These are phyloP conservation scores for Endothia cerciana DNA, from an alignment of 2,329 filamentous ascomycete species.

Conservation along the genomic window DNA sequence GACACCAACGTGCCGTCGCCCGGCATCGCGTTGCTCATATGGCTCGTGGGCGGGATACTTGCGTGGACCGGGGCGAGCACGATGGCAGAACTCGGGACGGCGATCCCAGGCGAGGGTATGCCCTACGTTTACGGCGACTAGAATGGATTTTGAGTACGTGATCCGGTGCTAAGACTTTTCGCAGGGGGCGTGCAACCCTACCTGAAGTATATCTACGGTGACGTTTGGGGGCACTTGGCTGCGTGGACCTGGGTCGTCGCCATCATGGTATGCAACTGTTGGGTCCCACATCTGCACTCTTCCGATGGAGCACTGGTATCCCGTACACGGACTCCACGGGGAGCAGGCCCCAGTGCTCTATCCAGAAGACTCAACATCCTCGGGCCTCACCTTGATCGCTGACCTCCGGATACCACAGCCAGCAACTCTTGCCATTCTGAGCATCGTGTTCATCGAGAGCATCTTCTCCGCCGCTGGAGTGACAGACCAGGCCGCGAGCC, in stretches of 20 bases:
- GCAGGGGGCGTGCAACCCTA: conserved; percentile 65
- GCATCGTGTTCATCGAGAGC: conserved; percentile 66
- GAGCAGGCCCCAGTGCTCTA: background rate
- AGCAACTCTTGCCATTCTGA: conserved; percentile 65
- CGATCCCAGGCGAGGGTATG: conserved; percentile 62
- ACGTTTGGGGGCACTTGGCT: conserved; percentile 63
- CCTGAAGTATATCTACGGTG: conserved; percentile 63
- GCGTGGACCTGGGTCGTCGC: conserved; percentile 69
- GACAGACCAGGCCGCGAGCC: conserved; percentile 46
- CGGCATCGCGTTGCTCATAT: conserved; percentile 59
- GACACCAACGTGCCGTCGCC: conserved; percentile 67
- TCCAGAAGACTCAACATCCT: background rate
- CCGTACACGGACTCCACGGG: background rate
- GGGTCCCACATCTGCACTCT: background rate
- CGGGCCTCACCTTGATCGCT: background rate
- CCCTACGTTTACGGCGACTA: conserved; percentile 3
- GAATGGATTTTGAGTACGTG: background rate
- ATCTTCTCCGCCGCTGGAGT: conserved; percentile 57
- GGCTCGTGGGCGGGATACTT: conserved; percentile 63
- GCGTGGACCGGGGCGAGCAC: conserved; percentile 68
- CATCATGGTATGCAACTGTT: conserved; percentile 49
- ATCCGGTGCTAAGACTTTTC: background rate
- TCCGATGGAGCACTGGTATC: no score
- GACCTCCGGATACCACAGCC: conserved; percentile 39
- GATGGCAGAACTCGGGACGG: conserved; percentile 65